Evolutionary conservation across 2,329 filamentous ascomycete species (phyloP).

Genomic region (Coleophoma cylindrospora): DNA sequence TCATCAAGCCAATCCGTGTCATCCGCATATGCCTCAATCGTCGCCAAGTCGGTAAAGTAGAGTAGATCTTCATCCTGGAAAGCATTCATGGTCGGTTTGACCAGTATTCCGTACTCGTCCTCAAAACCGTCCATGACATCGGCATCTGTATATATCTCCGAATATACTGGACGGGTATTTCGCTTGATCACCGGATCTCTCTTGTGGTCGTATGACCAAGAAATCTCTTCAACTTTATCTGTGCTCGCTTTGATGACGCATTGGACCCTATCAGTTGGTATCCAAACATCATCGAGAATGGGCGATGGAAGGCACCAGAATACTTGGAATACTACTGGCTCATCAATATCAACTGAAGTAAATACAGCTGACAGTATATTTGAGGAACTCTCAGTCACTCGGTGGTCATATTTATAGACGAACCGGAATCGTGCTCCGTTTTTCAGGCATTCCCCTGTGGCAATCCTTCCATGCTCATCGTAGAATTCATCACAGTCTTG

Average conservation of each 20-base stretch:
- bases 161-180: constrained; percentile 18
- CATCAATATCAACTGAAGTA: constrained; percentile 6
- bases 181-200: constrained; percentile 31
- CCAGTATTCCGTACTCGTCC: constrained; percentile 24
- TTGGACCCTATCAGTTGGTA: constrained; percentile 29
- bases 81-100: constrained; percentile 22
- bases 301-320: constrained; percentile 25
- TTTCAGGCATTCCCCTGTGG: constrained; percentile 24
- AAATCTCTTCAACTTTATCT: constrained; percentile 24
- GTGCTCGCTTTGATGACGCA: constrained; percentile 26
- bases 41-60: constrained; percentile 15
- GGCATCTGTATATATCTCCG: constrained; percentile 15
- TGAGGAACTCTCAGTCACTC: constrained; percentile 24
- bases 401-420: constrained; percentile 29
- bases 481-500: constrained; percentile 23
- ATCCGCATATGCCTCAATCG: constrained; percentile 17
- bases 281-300: constrained; percentile 20
- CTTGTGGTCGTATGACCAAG: constrained; percentile 29
- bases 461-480: constrained; percentile 29
- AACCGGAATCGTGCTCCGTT: constrained; percentile 26
- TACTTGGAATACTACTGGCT: constrained; percentile 25
- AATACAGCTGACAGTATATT: constrained; percentile 29
- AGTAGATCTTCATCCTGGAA: constrained; percentile 31
- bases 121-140: constrained; percentile 21
- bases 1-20: background rate